These are phyloP conservation scores for Onygenales sp. DNA, from an alignment of 2,329 filamentous ascomycete genomes.

Conservation along the genomic window DNA sequence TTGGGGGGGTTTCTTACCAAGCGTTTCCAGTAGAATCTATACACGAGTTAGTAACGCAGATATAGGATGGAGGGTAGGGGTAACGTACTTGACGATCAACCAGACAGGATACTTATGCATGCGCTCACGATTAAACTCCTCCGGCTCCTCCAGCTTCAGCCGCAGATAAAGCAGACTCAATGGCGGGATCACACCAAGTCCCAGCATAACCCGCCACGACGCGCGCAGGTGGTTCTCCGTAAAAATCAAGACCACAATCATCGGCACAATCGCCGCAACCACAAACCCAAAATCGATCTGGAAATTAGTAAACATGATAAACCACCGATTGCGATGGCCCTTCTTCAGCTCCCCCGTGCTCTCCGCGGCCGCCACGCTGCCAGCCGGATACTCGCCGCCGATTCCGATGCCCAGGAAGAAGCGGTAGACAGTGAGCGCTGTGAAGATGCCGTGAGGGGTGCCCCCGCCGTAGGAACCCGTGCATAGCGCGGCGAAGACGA, in stretches of 20 bases:
- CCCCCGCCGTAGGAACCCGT: slow-evolving; percentile 70
- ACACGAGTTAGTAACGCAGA: slow-evolving; percentile 40
- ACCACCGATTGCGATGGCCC: slow-evolving; percentile 82
- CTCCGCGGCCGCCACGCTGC: slow-evolving; percentile 75
- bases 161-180: slow-evolving; percentile 62
- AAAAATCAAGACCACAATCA: slow-evolving; percentile 52
- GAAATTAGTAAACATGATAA: slow-evolving; percentile 79
- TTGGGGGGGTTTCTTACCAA: slow-evolving; percentile 34
- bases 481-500: slow-evolving; percentile 72
- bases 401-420: slow-evolving; percentile 80
- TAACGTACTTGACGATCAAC: slow-evolving; percentile 39
- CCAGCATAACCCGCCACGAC: slow-evolving; percentile 75
- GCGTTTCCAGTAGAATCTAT: slow-evolving; percentile 64
- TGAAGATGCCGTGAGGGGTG: slow-evolving; percentile 60
- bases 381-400: slow-evolving; percentile 49
- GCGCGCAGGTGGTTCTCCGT: slow-evolving; percentile 56
- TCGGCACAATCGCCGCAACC: slow-evolving; percentile 67
- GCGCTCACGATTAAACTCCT: slow-evolving; percentile 62
- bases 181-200: slow-evolving; percentile 69
- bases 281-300: slow-evolving; percentile 84
- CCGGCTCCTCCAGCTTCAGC: slow-evolving; percentile 65
- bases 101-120: slow-evolving; percentile 53
- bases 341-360: slow-evolving; percentile 70
- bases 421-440: slow-evolving; percentile 69
- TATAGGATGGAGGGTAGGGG: slow-evolving; percentile 26